Conservation (phyloP, 2,329 filamentous ascomycete genomes). For the Fusarium sp. region DNA sequence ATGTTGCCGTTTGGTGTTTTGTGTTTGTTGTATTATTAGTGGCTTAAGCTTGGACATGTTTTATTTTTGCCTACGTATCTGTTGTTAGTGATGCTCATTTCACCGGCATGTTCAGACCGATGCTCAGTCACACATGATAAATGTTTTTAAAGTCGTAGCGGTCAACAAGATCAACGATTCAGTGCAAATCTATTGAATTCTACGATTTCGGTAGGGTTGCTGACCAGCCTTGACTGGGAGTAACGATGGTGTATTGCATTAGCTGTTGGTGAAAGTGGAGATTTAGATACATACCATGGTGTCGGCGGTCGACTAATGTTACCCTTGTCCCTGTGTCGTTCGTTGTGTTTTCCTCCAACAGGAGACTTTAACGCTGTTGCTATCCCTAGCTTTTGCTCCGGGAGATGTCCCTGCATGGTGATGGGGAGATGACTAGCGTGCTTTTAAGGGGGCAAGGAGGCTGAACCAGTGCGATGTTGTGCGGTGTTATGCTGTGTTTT, state of each 20-base stretch:
- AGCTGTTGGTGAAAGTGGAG: constrained; percentile 8
- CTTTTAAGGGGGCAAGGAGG: constrained; percentile 16
- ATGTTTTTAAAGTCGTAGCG: background rate
- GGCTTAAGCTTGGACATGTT: constrained; percentile 23
- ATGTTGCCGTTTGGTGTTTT: constrained; percentile 13
- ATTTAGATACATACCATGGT: background rate
- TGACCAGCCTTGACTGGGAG: constrained; percentile 4
- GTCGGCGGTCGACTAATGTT: background rate
- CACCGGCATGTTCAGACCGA: background rate
- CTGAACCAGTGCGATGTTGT: constrained; percentile 15
- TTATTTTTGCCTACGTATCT: constrained; percentile 5
- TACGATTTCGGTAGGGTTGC: background rate
- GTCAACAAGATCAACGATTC: background rate
- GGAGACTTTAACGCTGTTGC: constrained; percentile 4
- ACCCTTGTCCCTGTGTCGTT: constrained; percentile 2
- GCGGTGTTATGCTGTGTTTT: constrained; percentile 3
- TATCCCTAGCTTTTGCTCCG: background rate
- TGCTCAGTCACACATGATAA: background rate
- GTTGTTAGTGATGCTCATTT: background rate
- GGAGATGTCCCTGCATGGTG: constrained; percentile 28
- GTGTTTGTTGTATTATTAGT: constrained; percentile 13
- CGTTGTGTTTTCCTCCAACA: constrained; percentile 12
- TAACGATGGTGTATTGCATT: constrained; percentile 35
- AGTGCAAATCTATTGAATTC: background rate
- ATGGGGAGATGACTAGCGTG: constrained; percentile 9